These are phyloP conservation scores for Mycena belliarum DNA, from an alignment of 768 basidiomycete genomes.

Conservation along the genomic window DNA sequence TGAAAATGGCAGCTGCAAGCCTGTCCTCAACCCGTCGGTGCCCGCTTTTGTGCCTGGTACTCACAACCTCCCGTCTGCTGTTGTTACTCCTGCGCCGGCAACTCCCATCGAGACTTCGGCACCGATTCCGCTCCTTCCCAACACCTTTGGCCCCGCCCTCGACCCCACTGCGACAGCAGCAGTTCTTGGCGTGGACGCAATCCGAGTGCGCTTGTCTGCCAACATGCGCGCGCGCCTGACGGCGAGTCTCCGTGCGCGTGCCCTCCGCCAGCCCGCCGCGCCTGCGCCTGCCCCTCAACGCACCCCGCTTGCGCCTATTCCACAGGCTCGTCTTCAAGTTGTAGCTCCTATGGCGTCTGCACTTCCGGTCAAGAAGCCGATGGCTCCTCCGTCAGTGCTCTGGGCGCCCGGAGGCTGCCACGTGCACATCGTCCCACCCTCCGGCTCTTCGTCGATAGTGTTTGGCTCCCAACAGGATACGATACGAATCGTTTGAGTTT, in stretches of 20 bases:
- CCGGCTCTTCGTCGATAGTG: not conserved
- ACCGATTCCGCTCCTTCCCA: too few relatives aligned
- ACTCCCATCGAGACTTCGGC: not conserved
- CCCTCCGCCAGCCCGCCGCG: not conserved
- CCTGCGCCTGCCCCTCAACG: not conserved
- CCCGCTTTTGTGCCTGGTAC: not conserved
- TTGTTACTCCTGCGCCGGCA: not conserved
- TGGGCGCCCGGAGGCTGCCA: not conserved
- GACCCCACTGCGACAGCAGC: too few relatives aligned
- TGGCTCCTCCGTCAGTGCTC: not conserved
- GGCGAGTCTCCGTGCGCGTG: too few relatives aligned
- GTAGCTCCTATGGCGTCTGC: not conserved
- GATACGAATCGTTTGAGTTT: not conserved
- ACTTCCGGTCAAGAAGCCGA: not conserved
- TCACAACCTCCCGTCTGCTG: not conserved
- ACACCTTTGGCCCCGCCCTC: too few relatives aligned
- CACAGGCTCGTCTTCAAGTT: too few relatives aligned
- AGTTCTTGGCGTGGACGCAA: constrained; percentile 1
- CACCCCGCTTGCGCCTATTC: not conserved
- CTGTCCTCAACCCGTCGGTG: not conserved
- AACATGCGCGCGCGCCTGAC: not conserved
- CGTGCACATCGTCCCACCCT: not conserved
- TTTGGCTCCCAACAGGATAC: not conserved
- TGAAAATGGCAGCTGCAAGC: not conserved
- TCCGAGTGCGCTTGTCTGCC: not conserved